Conservation (phyloP, 2,329 filamentous ascomycete species). For the Pyricularia grisea region DNA sequence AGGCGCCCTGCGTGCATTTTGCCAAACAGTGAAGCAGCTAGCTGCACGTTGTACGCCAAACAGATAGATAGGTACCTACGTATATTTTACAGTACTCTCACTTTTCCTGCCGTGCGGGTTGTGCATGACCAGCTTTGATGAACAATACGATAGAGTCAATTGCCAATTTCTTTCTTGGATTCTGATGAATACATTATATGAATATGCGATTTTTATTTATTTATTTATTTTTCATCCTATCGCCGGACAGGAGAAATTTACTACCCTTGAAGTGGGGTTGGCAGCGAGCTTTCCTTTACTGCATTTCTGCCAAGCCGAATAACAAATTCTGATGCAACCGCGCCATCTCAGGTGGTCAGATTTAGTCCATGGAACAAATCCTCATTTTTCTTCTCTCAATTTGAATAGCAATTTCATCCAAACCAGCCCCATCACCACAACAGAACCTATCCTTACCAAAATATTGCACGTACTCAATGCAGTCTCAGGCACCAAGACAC, state of each 20-base stretch:
- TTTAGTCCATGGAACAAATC: background rate
- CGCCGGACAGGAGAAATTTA: too few relatives aligned
- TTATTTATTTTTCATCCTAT: too few relatives aligned
- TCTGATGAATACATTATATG: background rate
- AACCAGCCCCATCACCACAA: too few relatives aligned
- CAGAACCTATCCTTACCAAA: too few relatives aligned
- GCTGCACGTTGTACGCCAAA: too few relatives aligned
- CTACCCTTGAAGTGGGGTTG: too few relatives aligned
- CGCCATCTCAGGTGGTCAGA: background rate
- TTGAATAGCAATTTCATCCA: background rate
- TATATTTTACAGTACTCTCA: too few relatives aligned
- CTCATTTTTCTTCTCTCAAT: background rate
- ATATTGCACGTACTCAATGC: background rate
- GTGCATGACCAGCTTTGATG: background rate
- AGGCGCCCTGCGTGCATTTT: background rate
- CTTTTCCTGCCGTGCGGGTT: background rate
- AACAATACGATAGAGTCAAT: background rate
- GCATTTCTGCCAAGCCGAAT: background rate
- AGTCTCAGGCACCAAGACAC: background rate
- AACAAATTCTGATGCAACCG: background rate
- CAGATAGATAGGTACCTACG: too few relatives aligned
- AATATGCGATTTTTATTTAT: background rate
- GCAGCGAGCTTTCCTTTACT: background rate
- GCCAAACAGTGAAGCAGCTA: too few relatives aligned
- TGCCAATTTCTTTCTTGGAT: background rate